Conservation (phyloP, 2,329 filamentous ascomycete species). For the Bisporella sp. region DNA sequence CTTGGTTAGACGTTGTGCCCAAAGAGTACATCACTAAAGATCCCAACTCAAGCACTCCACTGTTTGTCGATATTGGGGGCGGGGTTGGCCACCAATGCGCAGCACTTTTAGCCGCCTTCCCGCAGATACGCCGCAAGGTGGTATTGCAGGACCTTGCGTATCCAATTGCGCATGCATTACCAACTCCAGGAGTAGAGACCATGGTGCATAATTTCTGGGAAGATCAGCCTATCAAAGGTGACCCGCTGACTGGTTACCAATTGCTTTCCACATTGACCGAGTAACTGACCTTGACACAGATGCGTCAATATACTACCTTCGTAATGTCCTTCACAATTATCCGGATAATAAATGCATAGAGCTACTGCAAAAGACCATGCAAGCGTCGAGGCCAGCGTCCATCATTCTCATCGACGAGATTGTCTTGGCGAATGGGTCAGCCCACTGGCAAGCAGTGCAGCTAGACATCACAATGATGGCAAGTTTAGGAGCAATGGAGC, state of each 20-base stretch:
- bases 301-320: slow-evolving; percentile 29
- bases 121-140: slow-evolving; percentile 27
- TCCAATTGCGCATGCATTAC: slow-evolving; percentile 17
- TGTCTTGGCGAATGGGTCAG: slow-evolving; percentile 31
- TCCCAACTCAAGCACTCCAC: not conserved
- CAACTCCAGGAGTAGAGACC: slow-evolving; percentile 23
- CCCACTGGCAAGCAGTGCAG: slow-evolving; percentile 25
- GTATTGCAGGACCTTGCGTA: slow-evolving; percentile 33
- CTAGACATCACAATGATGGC: slow-evolving; percentile 34
- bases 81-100: slow-evolving; percentile 9
- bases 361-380: slow-evolving; percentile 28
- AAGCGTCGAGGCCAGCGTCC: slow-evolving; percentile 30
- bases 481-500: slow-evolving; percentile 27
- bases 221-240: slow-evolving; percentile 19
- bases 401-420: slow-evolving; percentile 37
- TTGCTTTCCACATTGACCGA: not conserved
- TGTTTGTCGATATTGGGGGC: not conserved
- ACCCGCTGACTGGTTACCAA: not conserved
- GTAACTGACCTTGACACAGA: not conserved
- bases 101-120: slow-evolving; percentile 25
- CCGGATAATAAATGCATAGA: slow-evolving; percentile 24
- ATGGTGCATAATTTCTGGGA: slow-evolving; percentile 22
- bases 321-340: slow-evolving; percentile 33
- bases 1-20: not conserved
- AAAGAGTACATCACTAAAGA: not conserved